A percentile compares a stretch with the other conserved stretches of the same genome.
These are phyloP conservation scores for Elasticomyces elasticus DNA, from an alignment of 495 filamentous ascomycete genomes.

Conservation along the genomic window DNA sequence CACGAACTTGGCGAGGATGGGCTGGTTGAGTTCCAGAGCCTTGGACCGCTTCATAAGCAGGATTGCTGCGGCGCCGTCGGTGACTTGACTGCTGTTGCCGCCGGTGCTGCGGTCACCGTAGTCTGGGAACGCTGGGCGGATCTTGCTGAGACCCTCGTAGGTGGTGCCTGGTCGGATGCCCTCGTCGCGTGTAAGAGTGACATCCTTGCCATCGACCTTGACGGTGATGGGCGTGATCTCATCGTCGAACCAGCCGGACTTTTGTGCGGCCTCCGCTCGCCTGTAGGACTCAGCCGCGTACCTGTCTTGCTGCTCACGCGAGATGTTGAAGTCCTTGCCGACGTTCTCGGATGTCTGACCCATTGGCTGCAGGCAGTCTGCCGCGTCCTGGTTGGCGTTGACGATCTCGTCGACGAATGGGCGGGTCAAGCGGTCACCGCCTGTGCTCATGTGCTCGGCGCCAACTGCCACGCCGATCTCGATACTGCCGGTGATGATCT, in stretches of 20 bases:
- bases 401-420: slow-evolving; percentile 74
- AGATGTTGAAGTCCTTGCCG: slow-evolving; percentile 77
- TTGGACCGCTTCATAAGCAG: slow-evolving; percentile 90
- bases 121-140: slow-evolving; percentile 80
- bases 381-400: slow-evolving; percentile 56
- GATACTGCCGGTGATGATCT: slow-evolving; percentile 72
- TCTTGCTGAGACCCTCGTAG: slow-evolving; percentile 67
- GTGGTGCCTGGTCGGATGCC: slow-evolving; percentile 86
- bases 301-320: slow-evolving; percentile 67
- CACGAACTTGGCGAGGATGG: slow-evolving; percentile 89
- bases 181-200: slow-evolving; percentile 76
- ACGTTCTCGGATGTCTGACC: slow-evolving; percentile 97
- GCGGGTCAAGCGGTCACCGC: slow-evolving; percentile 53
- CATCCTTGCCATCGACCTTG: slow-evolving; percentile 58
- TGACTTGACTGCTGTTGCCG: slow-evolving; percentile 93
- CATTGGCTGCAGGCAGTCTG: slow-evolving; percentile 90
- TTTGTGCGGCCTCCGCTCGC: slow-evolving; percentile 82
- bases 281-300: slow-evolving; percentile 80
- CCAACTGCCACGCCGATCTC: slow-evolving; percentile 80
- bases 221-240: slow-evolving; percentile 85
- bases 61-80: slow-evolving; percentile 84
- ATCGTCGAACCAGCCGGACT: slow-evolving; percentile 86
- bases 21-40: slow-evolving; percentile 77
- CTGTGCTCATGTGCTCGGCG: slow-evolving; percentile 74
- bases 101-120: slow-evolving; percentile 83